Conservation (phyloP, 2,329 filamentous ascomycete species). For the Xylariales sp. region DNA sequence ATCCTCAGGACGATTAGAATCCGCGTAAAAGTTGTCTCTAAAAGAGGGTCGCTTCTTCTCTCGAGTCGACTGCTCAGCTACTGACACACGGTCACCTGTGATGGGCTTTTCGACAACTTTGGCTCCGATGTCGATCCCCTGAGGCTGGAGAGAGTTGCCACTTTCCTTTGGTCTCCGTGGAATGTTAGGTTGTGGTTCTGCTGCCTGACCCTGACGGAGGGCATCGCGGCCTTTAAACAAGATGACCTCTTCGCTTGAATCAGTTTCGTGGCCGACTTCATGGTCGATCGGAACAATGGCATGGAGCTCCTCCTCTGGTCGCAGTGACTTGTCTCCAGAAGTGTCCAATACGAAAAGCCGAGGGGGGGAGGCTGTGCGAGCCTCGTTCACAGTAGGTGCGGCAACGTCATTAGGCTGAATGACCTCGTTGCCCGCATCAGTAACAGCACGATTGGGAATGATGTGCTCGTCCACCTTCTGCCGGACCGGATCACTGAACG, state of each 20-base stretch:
- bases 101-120: constrained; percentile 21
- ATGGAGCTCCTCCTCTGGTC: constrained; percentile 5
- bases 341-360: constrained; percentile 8
- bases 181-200: constrained; percentile 13
- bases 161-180: background rate
- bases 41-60: too few species aligned
- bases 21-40: too few species aligned
- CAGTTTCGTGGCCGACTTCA: constrained; percentile 29
- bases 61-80: background rate
- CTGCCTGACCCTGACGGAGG: constrained; percentile 14
- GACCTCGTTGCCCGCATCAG: background rate
- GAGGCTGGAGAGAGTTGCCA: constrained; percentile 13
- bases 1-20: background rate
- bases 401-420: background rate
- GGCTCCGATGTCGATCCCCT: constrained; percentile 29
- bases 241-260: constrained; percentile 71
- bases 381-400: background rate
- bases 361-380: background rate
- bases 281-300: constrained; percentile 14
- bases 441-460: background rate
- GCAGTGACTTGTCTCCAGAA: constrained; percentile 23
- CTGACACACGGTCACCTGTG: constrained; percentile 1
- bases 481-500: background rate
- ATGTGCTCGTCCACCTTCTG: background rate
- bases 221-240: constrained; percentile 56